Evolutionary conservation across 2,329 filamentous ascomycete species (phyloP).

Genomic region (Sphaerulina vaccinii): DNA sequence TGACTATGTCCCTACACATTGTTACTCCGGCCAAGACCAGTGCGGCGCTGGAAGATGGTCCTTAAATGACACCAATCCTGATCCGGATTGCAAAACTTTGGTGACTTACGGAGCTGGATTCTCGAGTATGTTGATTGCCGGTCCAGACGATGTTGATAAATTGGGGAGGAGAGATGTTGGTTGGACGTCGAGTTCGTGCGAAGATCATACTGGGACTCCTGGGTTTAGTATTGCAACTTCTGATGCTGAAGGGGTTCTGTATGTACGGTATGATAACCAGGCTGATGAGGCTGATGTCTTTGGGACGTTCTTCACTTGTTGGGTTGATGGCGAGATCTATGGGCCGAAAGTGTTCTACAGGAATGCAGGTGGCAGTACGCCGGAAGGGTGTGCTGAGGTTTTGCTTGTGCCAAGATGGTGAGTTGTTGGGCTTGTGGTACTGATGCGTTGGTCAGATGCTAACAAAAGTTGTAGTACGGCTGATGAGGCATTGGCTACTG

Average conservation of each 20-base stretch:
- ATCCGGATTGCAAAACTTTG: conserved; percentile 10
- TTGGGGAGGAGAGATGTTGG: conserved; percentile 7
- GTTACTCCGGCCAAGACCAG: conserved; percentile 10
- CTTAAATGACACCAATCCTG: conserved; percentile 10
- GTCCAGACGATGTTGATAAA: conserved; percentile 5
- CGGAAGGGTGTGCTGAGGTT: conserved; percentile 15
- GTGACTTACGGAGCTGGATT: neutral
- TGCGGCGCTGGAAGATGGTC: conserved; percentile 11
- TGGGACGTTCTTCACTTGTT: conserved; percentile 13
- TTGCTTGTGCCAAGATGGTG: conserved; percentile 16
- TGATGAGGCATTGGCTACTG: neutral
- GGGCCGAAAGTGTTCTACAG: conserved; percentile 12
- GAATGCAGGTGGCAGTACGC: conserved; percentile 4
- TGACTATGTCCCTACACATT: conserved; percentile 11
- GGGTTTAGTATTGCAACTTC: conserved; percentile 2
- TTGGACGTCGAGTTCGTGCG: conserved; percentile 7
- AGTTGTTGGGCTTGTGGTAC: neutral
- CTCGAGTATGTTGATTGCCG: conserved; percentile 8
- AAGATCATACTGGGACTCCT: neutral
- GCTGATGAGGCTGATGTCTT: conserved; percentile 5
- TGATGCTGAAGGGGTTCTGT: conserved; percentile 5
- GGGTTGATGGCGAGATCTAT: conserved; percentile 11
- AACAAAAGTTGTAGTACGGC: neutral
- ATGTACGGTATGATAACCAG: conserved; percentile 11
- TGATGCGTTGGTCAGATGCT: neutral